Conservation (phyloP, 1,284 basidiomycete species). For the Pisolithus thermaeus region DNA sequence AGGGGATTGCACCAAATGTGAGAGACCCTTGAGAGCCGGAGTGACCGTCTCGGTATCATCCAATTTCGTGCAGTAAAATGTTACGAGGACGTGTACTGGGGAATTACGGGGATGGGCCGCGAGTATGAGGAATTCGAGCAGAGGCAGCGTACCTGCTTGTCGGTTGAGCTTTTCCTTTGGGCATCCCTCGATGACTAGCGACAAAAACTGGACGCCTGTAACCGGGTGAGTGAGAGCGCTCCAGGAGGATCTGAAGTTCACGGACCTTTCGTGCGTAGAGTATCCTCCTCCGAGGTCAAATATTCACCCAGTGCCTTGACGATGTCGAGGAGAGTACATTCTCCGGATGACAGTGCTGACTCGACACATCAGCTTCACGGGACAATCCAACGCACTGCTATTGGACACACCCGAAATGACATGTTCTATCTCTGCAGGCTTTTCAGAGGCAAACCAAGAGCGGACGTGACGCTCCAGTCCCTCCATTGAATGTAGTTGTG, state of each 20-base stretch:
- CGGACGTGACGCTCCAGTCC: conserved; percentile 51
- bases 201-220: conserved; percentile 73
- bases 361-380: conserved; percentile 8
- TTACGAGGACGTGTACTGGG: conserved; percentile 73
- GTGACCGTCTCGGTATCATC: conserved; percentile 81
- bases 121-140: neutral
- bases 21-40: conserved; percentile 71
- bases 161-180: conserved; percentile 66
- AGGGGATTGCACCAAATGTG: conserved; percentile 59
- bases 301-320: conserved; percentile 85
- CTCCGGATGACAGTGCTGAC: conserved; percentile 61
- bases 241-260: conserved; percentile 5
- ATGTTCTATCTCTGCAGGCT: conserved; percentile 56
- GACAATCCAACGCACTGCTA: neutral
- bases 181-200: conserved; percentile 56
- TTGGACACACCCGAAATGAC: conserved; percentile 48
- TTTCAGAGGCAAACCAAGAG: conserved; percentile 66
- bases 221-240: conserved; percentile 9
- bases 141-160: conserved; percentile 63
- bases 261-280: conserved; percentile 72
- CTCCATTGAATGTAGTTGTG: conserved; percentile 25
- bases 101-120: conserved; percentile 5
- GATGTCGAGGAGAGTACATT: conserved; percentile 68
- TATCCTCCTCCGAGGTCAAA: conserved; percentile 81
- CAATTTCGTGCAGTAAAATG: conserved; percentile 84